Evolutionary conservation across 306 rosid genomes (phyloP).

Genomic region (Casuarina glauca): DNA sequence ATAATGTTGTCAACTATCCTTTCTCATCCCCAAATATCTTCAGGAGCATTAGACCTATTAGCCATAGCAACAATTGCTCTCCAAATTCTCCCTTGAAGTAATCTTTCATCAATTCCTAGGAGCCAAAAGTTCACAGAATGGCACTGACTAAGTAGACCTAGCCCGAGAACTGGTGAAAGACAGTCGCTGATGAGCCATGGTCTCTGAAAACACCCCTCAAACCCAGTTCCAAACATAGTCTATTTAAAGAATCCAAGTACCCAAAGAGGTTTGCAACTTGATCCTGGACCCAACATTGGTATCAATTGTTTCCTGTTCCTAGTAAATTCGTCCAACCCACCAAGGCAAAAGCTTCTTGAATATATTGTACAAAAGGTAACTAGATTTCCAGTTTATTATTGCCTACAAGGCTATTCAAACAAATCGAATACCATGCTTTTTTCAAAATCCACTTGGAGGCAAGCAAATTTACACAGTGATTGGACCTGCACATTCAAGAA

Average conservation of each 20-base stretch:
- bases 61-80: background rate
- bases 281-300: background rate
- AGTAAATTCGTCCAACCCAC: background rate
- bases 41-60: background rate
- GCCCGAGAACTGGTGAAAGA: background rate
- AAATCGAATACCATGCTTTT: background rate
- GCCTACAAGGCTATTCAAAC: background rate
- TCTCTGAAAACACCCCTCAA: background rate
- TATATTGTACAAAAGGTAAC: background rate
- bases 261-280: background rate
- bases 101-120: background rate
- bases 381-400: background rate
- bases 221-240: background rate
- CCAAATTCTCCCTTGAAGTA: background rate
- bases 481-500: conserved; percentile 1
- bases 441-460: background rate
- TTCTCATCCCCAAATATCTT: background rate
- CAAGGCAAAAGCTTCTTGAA: background rate
- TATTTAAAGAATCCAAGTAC: background rate
- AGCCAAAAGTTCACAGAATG: background rate
- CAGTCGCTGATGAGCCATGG: background rate
- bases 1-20: background rate
- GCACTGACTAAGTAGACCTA: background rate
- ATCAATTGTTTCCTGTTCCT: background rate
- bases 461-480: background rate